Conservation (phyloP, 768 basidiomycete species). For the Kondoa subrosea region DNA sequence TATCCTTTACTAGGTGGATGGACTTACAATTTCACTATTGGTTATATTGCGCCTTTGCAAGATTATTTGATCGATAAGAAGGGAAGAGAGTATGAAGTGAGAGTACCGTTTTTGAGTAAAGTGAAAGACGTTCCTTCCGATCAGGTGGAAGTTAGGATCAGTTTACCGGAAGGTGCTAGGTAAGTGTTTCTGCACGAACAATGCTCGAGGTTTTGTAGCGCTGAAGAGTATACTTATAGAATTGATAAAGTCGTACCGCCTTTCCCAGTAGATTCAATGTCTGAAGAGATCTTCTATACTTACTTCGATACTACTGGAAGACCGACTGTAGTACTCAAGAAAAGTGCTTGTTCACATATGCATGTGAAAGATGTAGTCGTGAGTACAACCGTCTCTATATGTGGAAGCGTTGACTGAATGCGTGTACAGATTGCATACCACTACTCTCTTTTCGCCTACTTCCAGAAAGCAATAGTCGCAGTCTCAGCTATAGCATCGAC, state of each 20-base stretch:
- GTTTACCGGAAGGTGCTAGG: conserved; percentile 71
- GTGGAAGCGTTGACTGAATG: neutral
- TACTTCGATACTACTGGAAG: conserved; percentile 87
- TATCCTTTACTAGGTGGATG: conserved; percentile 91
- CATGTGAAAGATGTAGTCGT: conserved; percentile 72
- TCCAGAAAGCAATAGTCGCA: conserved; percentile 3
- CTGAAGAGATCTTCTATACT: conserved; percentile 50
- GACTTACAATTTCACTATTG: conserved; percentile 90
- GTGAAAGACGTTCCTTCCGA: conserved; percentile 66
- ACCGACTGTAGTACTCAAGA: conserved; percentile 56
- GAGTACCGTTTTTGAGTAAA: conserved; percentile 69
- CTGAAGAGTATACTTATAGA: conserved; percentile 35
- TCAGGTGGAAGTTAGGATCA: conserved; percentile 57
- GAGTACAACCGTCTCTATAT: conserved; percentile 29
- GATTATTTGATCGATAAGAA: conserved; percentile 43
- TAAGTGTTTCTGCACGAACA: neutral
- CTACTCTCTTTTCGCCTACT: neutral
- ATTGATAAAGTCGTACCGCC: conserved; percentile 60
- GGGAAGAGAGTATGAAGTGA: conserved; percentile 50
- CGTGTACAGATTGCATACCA: neutral
- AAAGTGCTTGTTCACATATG: conserved; percentile 56
- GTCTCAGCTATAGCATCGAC: neutral
- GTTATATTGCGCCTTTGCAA: conserved; percentile 66
- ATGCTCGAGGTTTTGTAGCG: neutral
- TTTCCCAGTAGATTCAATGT: conserved; percentile 52